Evolutionary conservation across 345 rosid genomes (phyloP), one percentile per base, ranked within the genome.

Genomic region (Schrenkiella parvula): DNA sequence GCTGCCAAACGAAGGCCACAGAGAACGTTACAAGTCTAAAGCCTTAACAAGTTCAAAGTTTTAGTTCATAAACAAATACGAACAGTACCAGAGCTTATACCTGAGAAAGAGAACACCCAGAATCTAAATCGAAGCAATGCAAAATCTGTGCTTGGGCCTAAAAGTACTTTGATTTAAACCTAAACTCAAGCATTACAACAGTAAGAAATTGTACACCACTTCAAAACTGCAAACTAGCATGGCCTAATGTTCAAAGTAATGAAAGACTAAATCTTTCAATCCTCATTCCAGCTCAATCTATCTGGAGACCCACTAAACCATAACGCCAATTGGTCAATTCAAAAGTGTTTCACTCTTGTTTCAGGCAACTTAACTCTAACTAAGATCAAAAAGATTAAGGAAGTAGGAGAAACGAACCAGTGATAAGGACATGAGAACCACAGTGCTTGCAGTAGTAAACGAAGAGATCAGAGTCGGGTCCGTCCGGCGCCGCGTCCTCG

Each of bases 371-470:
- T 14, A 53, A 41, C 43, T 51, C 60, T 38, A 62, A 58, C 4
- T 35, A 2, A n/a, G 32, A 64, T 23, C 13, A 31, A 72, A 46
- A 54, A 15, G 18, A 12, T 10, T 1, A 13, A 58, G 18, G 28
- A 21, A 39, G 18, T 14, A 48, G 15, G 61, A 59, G 79, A 47
- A 78, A 84, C 65, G 71, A 84, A 89, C 95, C 99, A 15, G 99
- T 95, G 67, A 95, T 92, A 47, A 95, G 98, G 76, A 95, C 96
- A 71, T 91, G 99, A 31, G 95, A 90, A 70, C 96, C 84, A 66
- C 99, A 95, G 80, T 90, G 96, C 80, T 95, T 92, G 97, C 99
- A 92, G 58, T 92, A 95, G 79, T 95, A 95, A 17, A 95, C 98
- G 84, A 95, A 92, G 59, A 95, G 99, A 82, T 95, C 99, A 31